Evolutionary conservation across 2,329 filamentous ascomycete species (phyloP).

Genomic region (Cryphonectria radicalis): DNA sequence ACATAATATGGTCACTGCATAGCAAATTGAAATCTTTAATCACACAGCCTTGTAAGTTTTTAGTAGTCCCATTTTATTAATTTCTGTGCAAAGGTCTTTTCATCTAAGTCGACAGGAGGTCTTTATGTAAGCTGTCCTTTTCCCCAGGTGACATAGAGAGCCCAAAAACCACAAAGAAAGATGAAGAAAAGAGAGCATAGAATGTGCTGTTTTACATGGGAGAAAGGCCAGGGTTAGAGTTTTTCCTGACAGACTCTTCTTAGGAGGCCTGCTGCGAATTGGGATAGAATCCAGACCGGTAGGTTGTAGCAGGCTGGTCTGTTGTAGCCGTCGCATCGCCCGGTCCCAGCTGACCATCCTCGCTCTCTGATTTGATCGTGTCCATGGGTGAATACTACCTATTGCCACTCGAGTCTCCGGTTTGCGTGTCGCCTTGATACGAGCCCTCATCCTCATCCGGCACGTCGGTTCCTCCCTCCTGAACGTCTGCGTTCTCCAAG

Average conservation of each 20-base stretch:
- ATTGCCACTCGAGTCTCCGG: not conserved
- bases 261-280: not conserved
- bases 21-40: too few relatives aligned
- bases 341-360: not conserved
- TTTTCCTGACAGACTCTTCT: too few relatives aligned
- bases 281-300: not conserved
- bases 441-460: not conserved
- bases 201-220: too few relatives aligned
- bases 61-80: too few relatives aligned
- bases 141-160: not conserved
- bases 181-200: too few relatives aligned
- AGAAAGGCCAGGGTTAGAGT: too few relatives aligned
- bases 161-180: not conserved
- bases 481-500: not conserved
- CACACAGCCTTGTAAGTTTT: too few relatives aligned
- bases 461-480: not conserved
- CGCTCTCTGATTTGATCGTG: not conserved
- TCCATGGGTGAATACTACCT: too few relatives aligned
- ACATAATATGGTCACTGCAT: too few relatives aligned
- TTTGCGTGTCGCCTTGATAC: not conserved
- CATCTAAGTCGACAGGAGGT: not conserved
- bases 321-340: too few relatives aligned
- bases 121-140: not conserved
- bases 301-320: not conserved
- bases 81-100: not conserved